Base-by-base conservation (phyloP, 108 stramenopile genomes). In the Pseudonitzschia multistriata region DNA sequence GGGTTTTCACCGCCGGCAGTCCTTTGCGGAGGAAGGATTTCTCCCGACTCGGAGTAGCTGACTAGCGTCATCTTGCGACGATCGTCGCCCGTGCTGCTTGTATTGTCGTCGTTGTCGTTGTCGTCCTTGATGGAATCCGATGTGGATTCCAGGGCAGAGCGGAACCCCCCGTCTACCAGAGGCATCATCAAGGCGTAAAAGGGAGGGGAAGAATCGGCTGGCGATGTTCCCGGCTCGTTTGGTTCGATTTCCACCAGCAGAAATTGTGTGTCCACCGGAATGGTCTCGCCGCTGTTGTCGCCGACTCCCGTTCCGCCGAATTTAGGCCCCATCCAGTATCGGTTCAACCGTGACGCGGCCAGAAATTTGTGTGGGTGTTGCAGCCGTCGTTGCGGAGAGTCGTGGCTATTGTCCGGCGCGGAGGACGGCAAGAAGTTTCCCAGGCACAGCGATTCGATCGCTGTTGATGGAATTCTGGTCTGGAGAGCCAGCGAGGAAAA, bases 321-420 rank as follows among this genome's bases (percentile, higher is more conserved):
- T 13, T 62, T 54, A 0, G 77, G 81, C 15, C 77, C 81, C 81
- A 82, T 82, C 81, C 81, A 82, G 52, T 82, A 82, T 3, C 81
- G 67, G 15, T 67, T 82, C 21, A 71, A 36, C 34, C 81, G 59
- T 24, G 80, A 50, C 28, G 70, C 62, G 2, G 76, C 72, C 65
- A 84, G 47, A 28, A 76, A 66, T 54, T 71, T 72, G 42, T 73
- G 62, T 27, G 29, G 29, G 13, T 57, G 31, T 29, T 57, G 0
- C 5, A 7, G 37, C 29, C 29, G 22, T 28, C 29, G 27, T 59
- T 59, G 19, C 35, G 33, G 17, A 21, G 22, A 53, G n/a, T 59
- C n/a, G 29, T 30, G n/a, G 54, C 27, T 55, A 19, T 48, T 48
- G 0, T 14, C 3, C 13, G 54, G 14, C 13, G 14, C 13, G 29